phyloP scores from a whole-genome alignment of 495 filamentous ascomycete genomes.

The Penicillium robsamsonii region DNA sequence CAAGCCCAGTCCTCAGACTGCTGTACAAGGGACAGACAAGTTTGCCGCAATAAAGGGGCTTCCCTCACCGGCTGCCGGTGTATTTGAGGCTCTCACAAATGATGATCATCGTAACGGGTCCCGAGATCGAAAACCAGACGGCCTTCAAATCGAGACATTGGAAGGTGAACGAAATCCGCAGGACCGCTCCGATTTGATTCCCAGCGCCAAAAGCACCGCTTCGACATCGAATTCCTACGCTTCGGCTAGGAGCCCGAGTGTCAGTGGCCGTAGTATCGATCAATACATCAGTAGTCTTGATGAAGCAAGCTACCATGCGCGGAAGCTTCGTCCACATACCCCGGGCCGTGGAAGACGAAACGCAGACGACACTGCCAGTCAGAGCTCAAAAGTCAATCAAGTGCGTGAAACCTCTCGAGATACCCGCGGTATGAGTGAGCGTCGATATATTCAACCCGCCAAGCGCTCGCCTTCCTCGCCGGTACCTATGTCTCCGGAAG shows the following conservation, averaged over 20 bases:
- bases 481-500: slow-evolving; percentile 87
- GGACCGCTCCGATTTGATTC: slow-evolving; percentile 26
- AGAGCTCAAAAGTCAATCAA: slow-evolving; percentile 46
- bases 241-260: slow-evolving; percentile 51
- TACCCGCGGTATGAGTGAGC: slow-evolving; percentile 61
- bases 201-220: slow-evolving; percentile 48
- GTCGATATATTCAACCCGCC: slow-evolving; percentile 72
- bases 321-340: slow-evolving; percentile 52
- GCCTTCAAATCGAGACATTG: slow-evolving; percentile 70
- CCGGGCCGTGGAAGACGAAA: slow-evolving; percentile 58
- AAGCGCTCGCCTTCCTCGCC: slow-evolving; percentile 89
- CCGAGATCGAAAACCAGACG: slow-evolving; percentile 76
- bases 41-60: slow-evolving; percentile 50
- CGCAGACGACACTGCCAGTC: slow-evolving; percentile 47
- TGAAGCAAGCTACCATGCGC: slow-evolving; percentile 63
- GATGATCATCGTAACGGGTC: slow-evolving; percentile 65
- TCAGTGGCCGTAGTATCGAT: slow-evolving; percentile 67
- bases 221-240: slow-evolving; percentile 47
- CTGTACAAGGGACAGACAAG: slow-evolving; percentile 47
- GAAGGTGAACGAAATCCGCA: slow-evolving; percentile 46
- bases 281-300: slow-evolving; percentile 88
- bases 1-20: slow-evolving; percentile 51
- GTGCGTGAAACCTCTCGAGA: slow-evolving; percentile 64
- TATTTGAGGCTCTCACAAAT: slow-evolving; percentile 58
- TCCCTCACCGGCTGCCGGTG: slow-evolving; percentile 55